A percentile compares a stretch with the other conserved stretches of the same genome.
These are phyloP conservation scores for Cruciata laevipes DNA, from an alignment of 257 asterid species.

Conservation along the genomic window DNA sequence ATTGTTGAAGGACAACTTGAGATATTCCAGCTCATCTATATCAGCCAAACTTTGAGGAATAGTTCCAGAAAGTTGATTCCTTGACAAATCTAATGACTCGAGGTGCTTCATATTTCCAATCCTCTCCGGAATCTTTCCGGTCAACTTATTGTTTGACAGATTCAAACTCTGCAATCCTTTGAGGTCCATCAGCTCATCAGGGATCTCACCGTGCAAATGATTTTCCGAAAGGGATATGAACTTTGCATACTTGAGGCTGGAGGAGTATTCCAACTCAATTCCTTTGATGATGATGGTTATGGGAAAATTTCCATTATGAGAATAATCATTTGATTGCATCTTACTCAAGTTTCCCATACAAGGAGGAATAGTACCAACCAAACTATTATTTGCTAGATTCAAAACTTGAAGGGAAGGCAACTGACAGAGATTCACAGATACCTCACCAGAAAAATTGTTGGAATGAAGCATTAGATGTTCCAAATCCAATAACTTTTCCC, in stretches of 20 bases:
- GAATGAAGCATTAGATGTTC: slow-evolving; percentile 16
- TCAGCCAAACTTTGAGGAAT: background rate
- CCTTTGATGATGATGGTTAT: background rate
- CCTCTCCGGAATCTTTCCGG: background rate
- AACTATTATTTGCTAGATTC: slow-evolving; percentile 22
- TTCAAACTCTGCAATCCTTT: background rate
- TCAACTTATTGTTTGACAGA: background rate
- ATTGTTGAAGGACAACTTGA: background rate
- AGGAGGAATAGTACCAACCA: slow-evolving; percentile 18
- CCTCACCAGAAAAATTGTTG: slow-evolving; percentile 18
- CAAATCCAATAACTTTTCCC: slow-evolving; percentile 4
- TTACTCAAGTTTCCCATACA: slow-evolving; percentile 20
- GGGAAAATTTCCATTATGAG: background rate
- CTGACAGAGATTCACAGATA: slow-evolving; percentile 20
- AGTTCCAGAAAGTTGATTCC: background rate
- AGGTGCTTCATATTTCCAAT: background rate
- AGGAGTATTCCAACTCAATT: background rate
- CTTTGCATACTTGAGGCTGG: background rate
- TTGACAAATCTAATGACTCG: background rate
- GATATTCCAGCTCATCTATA: background rate
- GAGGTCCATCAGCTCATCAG: slow-evolving; percentile 7
- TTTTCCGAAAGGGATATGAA: slow-evolving; percentile 9
- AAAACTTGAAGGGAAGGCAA: slow-evolving; percentile 20
- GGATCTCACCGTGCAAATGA: slow-evolving; percentile 6
- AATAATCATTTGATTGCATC: slow-evolving; percentile 11